Evolutionary conservation across 2,329 filamentous ascomycete genomes (phyloP), one percentile per base, ranked within the genome.

Genomic region (Clarireedia sp.): DNA sequence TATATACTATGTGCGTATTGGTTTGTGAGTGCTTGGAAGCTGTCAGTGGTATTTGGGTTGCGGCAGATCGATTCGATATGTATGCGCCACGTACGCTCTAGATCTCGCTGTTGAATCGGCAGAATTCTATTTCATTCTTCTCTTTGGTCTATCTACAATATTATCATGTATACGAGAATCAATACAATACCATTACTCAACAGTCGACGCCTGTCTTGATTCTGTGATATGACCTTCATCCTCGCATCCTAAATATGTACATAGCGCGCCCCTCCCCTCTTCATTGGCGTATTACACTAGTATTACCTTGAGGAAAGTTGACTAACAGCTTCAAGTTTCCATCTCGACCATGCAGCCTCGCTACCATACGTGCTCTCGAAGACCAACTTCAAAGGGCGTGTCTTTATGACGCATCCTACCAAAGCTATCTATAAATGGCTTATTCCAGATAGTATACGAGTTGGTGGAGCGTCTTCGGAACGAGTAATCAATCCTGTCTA

Each of bases 391-490:
- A 87, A 88, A 62, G 94, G 94, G 48, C 85, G 91, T 21, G 92
- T 97, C 59, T 97, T 96, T 75, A 99, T 97, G 92, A 99, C 94
- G 51, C 94, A 99, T 75, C 90, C 94, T 1, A 99, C 94, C 47
- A 97, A 99, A 72, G 94, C 94, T 65, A 99, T 99, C 70, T 99
- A 99, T 80, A 97, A 97, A 74, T 97, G 94, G 92, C 83, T 97
- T 51, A 96, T 97, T 60, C 90, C 96, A 71, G 94, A 99, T 72
- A 95, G 90, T 63, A 89, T 99, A 45, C 86, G 94, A 57, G 91
- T 99, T 29, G 87, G 86, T 69, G 87, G 84, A 67, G 84, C 80
- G 4, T 83, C 81, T 2, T 82, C 81, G 9, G 46, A 57, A 40
- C 47, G 40, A 41, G 60, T 76, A 0, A 78, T 88, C 66, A 79